Evolutionary conservation across 139 green algal species (phyloP).

Genomic region (Gonium pectorale): DNA sequence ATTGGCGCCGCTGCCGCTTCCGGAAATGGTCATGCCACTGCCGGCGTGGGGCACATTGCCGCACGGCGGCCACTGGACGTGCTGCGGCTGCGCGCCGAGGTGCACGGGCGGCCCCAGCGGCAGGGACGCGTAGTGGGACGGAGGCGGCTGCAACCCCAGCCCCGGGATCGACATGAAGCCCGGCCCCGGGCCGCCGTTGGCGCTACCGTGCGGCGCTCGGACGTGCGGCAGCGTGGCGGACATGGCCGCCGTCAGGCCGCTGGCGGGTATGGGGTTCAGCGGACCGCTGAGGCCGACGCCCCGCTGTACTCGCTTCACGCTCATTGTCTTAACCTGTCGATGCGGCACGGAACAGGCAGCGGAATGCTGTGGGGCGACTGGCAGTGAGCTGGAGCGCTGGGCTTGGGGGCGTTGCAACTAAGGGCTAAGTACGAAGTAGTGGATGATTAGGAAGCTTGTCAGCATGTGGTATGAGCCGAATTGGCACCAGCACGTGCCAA

Average conservation of each 20-base stretch:
- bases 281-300: background rate
- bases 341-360: background rate
- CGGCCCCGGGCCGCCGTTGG: background rate
- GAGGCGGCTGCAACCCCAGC: background rate
- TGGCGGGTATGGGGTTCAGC: background rate
- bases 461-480: background rate
- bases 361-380: too few species aligned
- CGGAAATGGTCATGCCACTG: too few species aligned
- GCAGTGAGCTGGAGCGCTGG: too few species aligned
- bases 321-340: constrained; percentile 16
- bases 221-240: background rate
- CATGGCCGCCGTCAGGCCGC: background rate
- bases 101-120: background rate
- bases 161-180: background rate
- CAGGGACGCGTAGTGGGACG: background rate
- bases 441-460: too few species aligned
- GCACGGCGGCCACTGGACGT: background rate
- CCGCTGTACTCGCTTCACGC: constrained; percentile 35
- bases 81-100: background rate
- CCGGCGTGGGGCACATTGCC: background rate
- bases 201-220: background rate
- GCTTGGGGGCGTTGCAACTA: too few species aligned
- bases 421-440: too few species aligned
- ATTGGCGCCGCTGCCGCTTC: too few species aligned
- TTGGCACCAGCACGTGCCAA: background rate